Evolutionary conservation across 768 basidiomycete species (phyloP).

Genomic region (Serendipita indica): DNA sequence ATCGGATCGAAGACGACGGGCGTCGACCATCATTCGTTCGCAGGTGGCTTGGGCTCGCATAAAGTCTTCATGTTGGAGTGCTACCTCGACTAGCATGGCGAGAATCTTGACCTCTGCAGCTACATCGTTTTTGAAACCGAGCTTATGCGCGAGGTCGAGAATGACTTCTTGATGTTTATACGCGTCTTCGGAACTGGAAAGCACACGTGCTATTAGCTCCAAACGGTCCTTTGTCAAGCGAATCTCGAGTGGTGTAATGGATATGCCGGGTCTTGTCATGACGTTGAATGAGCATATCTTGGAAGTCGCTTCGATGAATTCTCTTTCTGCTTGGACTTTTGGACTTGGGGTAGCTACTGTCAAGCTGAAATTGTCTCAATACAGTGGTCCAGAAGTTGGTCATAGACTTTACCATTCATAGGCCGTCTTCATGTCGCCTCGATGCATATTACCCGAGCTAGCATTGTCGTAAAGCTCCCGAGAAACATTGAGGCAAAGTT

Average conservation of each 20-base stretch:
- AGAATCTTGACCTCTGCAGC: constrained; percentile 70
- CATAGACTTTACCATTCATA: constrained; percentile 64
- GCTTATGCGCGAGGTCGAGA: constrained; percentile 75
- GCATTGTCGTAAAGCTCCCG: constrained; percentile 94
- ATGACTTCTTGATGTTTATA: constrained; percentile 89
- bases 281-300: constrained; percentile 87
- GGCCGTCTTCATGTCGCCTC: constrained; percentile 91
- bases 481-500: constrained; percentile 65
- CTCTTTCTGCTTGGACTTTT: constrained; percentile 50
- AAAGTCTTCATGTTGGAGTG: constrained; percentile 72
- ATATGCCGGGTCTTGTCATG: constrained; percentile 52
- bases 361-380: constrained; percentile 36
- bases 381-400: constrained; percentile 12
- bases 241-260: constrained; percentile 84
- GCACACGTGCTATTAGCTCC: constrained; percentile 69
- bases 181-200: constrained; percentile 71
- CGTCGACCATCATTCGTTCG: constrained; percentile 52
- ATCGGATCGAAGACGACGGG: constrained; percentile 34
- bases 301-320: constrained; percentile 96
- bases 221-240: constrained; percentile 82
- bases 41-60: constrained; percentile 53
- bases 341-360: constrained; percentile 55
- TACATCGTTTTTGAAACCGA: constrained; percentile 58
- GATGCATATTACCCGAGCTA: constrained; percentile 76
- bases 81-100: constrained; percentile 84